Evolutionary conservation across 345 rosid genomes (phyloP).

Genomic region (Rhodamnia argentea): DNA sequence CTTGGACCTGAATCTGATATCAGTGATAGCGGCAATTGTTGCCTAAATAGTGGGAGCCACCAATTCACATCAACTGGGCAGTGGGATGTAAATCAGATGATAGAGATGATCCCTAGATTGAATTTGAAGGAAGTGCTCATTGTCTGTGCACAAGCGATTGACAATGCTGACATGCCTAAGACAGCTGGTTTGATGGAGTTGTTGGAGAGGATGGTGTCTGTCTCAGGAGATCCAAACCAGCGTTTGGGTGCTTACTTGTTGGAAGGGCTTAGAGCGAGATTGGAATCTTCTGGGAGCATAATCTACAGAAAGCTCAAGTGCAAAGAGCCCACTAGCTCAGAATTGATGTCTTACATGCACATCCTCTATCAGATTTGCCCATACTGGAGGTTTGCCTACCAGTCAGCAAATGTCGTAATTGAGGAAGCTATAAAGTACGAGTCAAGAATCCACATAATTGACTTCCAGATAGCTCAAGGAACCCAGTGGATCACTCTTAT

Average conservation of each 20-base stretch:
- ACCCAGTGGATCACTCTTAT: constrained; percentile 64
- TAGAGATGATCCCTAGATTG: constrained; percentile 43
- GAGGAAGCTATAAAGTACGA: constrained; percentile 57
- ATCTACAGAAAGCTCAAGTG: constrained; percentile 84
- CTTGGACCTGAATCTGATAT: constrained; percentile 54
- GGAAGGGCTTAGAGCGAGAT: constrained; percentile 90
- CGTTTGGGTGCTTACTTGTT: constrained; percentile 82
- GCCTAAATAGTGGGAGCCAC: constrained; percentile 27
- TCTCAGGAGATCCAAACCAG: constrained; percentile 75
- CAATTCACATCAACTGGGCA: constrained; percentile 19
- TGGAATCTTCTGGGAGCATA: constrained; percentile 77
- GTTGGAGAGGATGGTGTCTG: constrained; percentile 84
- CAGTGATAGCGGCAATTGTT: constrained; percentile 35
- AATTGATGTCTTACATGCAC: constrained; percentile 88
- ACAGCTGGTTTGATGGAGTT: constrained; percentile 49
- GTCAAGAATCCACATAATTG: constrained; percentile 68
- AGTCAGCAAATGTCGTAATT: constrained; percentile 60
- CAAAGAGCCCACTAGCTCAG: constrained; percentile 70
- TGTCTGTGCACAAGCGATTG: constrained; percentile 56
- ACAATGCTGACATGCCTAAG: constrained; percentile 31
- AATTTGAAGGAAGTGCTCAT: constrained; percentile 54
- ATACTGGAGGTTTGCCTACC: constrained; percentile 85
- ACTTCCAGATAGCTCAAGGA: constrained; percentile 36
- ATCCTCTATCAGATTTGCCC: constrained; percentile 73
- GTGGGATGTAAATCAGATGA: constrained; percentile 38